Conservation (phyloP, 495 filamentous ascomycete genomes). For the Tuber calosporum region DNA sequence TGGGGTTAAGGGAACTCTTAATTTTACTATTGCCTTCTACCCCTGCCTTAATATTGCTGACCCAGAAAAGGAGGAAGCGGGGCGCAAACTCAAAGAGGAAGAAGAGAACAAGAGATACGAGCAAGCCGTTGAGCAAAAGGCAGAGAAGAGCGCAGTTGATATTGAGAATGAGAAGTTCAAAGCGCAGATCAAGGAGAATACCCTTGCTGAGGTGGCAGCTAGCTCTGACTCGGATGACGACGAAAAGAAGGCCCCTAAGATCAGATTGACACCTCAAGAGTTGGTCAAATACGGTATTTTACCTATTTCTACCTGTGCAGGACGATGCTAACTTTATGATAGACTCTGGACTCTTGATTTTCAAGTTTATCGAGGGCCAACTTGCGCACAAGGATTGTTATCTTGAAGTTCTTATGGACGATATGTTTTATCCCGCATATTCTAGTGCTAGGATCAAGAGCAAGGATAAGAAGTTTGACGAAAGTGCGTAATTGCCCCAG, state of each 20-base stretch:
- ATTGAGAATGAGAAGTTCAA: conserved; percentile 44
- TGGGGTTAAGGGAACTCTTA: conserved; percentile 70
- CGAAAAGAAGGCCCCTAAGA: conserved; percentile 60
- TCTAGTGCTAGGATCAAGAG: conserved; percentile 60
- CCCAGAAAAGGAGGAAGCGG: conserved; percentile 79
- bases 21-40: conserved; percentile 83
- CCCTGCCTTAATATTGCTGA: conserved; percentile 80
- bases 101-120: conserved; percentile 43
- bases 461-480: conserved; percentile 63
- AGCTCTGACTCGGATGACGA: conserved; percentile 30
- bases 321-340: conserved; percentile 19
- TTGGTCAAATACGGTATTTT: conserved; percentile 63
- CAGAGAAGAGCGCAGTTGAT: conserved; percentile 41
- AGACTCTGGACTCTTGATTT: conserved; percentile 89
- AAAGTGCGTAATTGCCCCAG: conserved; percentile 51
- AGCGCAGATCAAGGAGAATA: conserved; percentile 25
- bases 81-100: conserved; percentile 44
- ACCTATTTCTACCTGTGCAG: not conserved
- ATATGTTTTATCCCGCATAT: conserved; percentile 87
- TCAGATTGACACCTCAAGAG: conserved; percentile 69
- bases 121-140: conserved; percentile 36
- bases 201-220: conserved; percentile 24
- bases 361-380: conserved; percentile 84
- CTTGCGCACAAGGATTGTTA: conserved; percentile 67
- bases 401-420: conserved; percentile 87